Percentiles rank a stretch among this genome's conserved stretches.
These are phyloP conservation scores for Colletotrichum graminicola DNA, from an alignment of 2,329 filamentous ascomycete species.

Conservation along the genomic window DNA sequence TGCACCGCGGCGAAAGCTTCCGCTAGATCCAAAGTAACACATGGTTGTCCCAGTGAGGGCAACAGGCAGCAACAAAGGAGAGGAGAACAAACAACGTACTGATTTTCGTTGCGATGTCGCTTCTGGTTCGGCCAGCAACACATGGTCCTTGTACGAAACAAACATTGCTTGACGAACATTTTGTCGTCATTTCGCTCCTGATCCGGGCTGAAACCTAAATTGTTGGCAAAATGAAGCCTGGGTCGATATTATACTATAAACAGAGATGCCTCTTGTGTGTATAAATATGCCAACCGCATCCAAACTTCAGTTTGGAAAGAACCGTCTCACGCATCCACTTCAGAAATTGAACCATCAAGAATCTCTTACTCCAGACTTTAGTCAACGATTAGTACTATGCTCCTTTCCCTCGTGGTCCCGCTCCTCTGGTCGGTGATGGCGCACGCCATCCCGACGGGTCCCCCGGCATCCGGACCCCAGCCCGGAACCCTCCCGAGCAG, in stretches of 20 bases:
- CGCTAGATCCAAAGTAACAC: conserved; percentile 13
- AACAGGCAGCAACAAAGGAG: background rate
- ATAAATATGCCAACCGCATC: conserved; percentile 2
- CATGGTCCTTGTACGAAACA: conserved; percentile 12
- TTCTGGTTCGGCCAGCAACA: background rate
- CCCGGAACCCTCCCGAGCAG: conserved; percentile 7
- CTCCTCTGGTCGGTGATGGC: conserved; percentile 13
- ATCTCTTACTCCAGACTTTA: background rate
- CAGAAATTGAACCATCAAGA: background rate
- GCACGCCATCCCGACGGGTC: conserved; percentile 14
- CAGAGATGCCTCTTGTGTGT: background rate
- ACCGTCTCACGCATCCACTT: background rate
- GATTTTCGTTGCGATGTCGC: background rate
- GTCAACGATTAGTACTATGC: conserved; percentile 1
- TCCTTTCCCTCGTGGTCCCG: background rate
- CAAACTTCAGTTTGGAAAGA: background rate
- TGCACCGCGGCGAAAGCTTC: conserved; percentile 13
- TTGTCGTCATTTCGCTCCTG: conserved; percentile 1
- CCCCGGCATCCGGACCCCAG: background rate
- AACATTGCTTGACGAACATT: conserved; percentile 2
- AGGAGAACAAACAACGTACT: conserved; percentile 4
- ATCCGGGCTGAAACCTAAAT: background rate
- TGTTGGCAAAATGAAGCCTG: background rate
- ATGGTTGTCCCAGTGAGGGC: conserved; percentile 6
- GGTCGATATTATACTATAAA: background rate